Evolutionary conservation across 345 rosid genomes (phyloP).

Genomic region (Citrus mangshanensis): DNA sequence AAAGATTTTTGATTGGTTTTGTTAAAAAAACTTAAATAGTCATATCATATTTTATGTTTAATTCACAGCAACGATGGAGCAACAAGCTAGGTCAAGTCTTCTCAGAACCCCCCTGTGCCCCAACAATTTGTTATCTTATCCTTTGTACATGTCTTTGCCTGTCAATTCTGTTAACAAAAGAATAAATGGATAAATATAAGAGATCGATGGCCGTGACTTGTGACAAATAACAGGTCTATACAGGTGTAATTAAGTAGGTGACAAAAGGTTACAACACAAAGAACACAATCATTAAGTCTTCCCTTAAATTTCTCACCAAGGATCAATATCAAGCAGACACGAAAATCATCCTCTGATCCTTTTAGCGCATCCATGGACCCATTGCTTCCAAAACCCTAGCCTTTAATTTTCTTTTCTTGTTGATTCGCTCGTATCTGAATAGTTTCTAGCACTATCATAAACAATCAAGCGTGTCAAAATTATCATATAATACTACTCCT

Average conservation of each 20-base stretch:
- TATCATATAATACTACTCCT: neutral
- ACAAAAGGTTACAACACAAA: constrained; percentile 8
- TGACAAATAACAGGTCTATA: neutral
- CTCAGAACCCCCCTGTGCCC: neutral
- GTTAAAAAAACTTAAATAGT: neutral
- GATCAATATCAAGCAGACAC: constrained; percentile 16
- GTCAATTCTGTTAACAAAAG: neutral
- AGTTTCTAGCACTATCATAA: neutral
- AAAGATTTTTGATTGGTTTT: neutral
- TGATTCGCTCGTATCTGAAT: neutral
- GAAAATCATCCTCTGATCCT: neutral
- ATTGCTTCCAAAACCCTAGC: neutral
- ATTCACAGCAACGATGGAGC: neutral
- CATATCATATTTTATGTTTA: neutral
- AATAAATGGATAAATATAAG: neutral
- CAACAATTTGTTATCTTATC: constrained; percentile 7
- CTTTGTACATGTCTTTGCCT: neutral
- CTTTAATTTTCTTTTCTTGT: neutral
- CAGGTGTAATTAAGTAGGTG: constrained; percentile 10
- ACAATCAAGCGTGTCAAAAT: neutral
- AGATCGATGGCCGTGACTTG: neutral
- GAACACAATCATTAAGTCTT: constrained; percentile 13
- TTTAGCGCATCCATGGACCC: neutral
- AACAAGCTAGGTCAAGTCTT: neutral
- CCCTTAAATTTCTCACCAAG: neutral